phyloP scores from a whole-genome alignment of 768 basidiomycete genomes.

The Boletus sp. region DNA sequence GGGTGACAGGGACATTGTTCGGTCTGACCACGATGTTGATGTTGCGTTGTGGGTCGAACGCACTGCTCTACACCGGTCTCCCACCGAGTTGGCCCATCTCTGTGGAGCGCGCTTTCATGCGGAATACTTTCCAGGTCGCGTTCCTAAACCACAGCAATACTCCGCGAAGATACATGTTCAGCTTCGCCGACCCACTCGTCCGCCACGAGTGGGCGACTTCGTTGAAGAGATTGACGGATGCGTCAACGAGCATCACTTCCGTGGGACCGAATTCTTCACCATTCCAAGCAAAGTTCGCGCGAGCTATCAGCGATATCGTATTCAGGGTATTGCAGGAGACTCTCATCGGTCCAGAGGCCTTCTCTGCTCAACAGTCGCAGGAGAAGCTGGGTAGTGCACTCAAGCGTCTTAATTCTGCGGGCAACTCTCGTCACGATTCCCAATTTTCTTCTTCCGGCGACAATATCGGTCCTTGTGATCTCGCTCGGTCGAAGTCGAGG shows the following conservation, averaged over 20 bases:
- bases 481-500: slow-evolving; percentile 65
- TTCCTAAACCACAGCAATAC: slow-evolving; percentile 65
- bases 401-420: slow-evolving; percentile 29
- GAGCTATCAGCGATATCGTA: slow-evolving; percentile 70
- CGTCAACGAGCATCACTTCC: slow-evolving; percentile 28
- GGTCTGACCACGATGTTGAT: slow-evolving; percentile 83
- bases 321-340: slow-evolving; percentile 85
- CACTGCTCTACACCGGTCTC: slow-evolving; percentile 76
- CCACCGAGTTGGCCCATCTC: slow-evolving; percentile 73
- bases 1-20: slow-evolving; percentile 80
- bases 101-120: slow-evolving; percentile 94
- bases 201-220: slow-evolving; percentile 72
- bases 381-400: slow-evolving; percentile 34
- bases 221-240: slow-evolving; percentile 65
- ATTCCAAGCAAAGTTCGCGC: slow-evolving; percentile 46
- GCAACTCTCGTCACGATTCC: slow-evolving; percentile 16
- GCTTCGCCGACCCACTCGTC: slow-evolving; percentile 74
- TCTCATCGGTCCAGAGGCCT: slow-evolving; percentile 47
- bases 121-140: slow-evolving; percentile 90
- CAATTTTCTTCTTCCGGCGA: slow-evolving; percentile 28
- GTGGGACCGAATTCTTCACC: slow-evolving; percentile 33
- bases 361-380: slow-evolving; percentile 18
- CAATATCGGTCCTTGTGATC: slow-evolving; percentile 30
- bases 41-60: slow-evolving; percentile 79
- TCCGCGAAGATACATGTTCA: slow-evolving; percentile 93